A percentile compares a stretch with the other conserved stretches of the same genome.
Conservation (phyloP, 2,329 filamentous ascomycete genomes). For the Ceratocystis huliohia region DNA sequence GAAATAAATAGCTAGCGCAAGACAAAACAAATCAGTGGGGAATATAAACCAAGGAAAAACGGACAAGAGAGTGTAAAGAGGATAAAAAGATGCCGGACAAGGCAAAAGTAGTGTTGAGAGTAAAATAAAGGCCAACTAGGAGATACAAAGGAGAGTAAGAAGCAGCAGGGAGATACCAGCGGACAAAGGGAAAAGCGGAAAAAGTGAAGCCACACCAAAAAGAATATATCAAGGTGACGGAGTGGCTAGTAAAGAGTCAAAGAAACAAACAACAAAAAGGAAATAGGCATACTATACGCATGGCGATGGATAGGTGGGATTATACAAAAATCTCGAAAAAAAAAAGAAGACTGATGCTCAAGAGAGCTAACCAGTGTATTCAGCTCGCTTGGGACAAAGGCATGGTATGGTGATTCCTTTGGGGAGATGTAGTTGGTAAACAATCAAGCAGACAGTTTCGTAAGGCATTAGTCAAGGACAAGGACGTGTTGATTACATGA, state of each 20-base stretch:
- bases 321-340: background rate
- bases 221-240: background rate
- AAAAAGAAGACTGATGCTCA: too few species aligned
- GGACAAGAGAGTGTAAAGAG: background rate
- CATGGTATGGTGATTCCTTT: too few species aligned
- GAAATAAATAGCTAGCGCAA: background rate
- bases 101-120: background rate
- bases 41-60: constrained; percentile 10
- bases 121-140: background rate
- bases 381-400: too few species aligned
- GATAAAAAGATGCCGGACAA: background rate
- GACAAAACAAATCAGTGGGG: background rate
- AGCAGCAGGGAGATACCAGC: background rate
- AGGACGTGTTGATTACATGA: background rate
- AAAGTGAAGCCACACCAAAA: background rate
- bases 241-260: background rate
- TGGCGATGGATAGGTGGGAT: background rate
- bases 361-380: too few species aligned
- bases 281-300: constrained; percentile 13
- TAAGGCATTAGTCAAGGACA: constrained; percentile 11
- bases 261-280: constrained; percentile 13
- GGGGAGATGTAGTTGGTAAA: background rate
- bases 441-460: constrained; percentile 8
- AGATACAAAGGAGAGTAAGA: background rate
- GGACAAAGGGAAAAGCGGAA: background rate